Evolutionary conservation across 371 early-diverging fungal genomes (phyloP), one percentile per base, ranked within the genome.

Genomic region (Rhizopus arrhizus): DNA sequence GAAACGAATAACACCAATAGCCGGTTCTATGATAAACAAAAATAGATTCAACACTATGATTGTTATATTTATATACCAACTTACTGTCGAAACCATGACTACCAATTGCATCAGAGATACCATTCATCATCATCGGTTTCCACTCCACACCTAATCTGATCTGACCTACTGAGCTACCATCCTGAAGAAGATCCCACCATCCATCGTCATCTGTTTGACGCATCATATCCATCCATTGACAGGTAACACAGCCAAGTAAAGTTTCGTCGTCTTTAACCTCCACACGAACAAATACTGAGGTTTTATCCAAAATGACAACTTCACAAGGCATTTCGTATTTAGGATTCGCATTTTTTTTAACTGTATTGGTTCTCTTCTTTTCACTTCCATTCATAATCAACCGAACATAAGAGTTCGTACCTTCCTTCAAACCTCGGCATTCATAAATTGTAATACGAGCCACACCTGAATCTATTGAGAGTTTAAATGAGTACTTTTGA

Each of bases 1-100:
- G 31, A 95, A 70, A 42, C 89, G 83, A n/a, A 96, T 73, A 5
- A 95, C 85, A 53, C 97, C 97, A 15, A 93, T 85, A 2, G 94
- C 85, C 22, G 87, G 81, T 47, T 68, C 80, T 76, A 58, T 22
- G 28, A 34, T n/a, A 47, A 36, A 9, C 10, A 45, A 5, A 43
- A 43, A n/a, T n/a, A 43, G 15, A n/a, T 31, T 3, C 10, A 22
- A 7, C n/a, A 11, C 31, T 22, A 11, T 36, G 3, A 32, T 8
- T 11, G 43, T 15, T 22, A 2, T 22, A 22, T 22, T 22, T 22
- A 22, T 22, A 22, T 31, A 42, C 3, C 15, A 47, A 43, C 62
- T 58, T 72, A 77, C 74, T 69, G 56, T 83, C 70, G 33, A 72
- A 69, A 5, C 70, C 75, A 50, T 74, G 77, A 45, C 71, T 60